Percentiles rank a stretch among this genome's conserved stretches.
Evolutionary conservation across 208 protist species (phyloP).

Genomic region (Vickermania ingenoplastis): DNA sequence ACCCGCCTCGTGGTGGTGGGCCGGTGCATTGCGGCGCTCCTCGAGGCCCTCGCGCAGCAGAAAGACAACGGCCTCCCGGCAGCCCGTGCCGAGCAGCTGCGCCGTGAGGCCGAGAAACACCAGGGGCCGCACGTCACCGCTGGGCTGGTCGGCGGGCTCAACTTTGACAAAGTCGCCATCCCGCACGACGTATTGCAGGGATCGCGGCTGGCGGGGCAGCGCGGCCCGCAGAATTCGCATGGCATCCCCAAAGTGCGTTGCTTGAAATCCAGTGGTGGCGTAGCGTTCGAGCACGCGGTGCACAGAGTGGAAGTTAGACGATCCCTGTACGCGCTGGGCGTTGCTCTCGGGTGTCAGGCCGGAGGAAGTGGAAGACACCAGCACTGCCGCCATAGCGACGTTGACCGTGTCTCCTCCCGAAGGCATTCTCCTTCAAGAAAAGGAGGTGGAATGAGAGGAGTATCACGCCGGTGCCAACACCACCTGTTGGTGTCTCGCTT

Average conservation of each 20-base stretch:
- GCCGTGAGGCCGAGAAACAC: slow-evolving; percentile 69
- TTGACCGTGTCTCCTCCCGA: not conserved
- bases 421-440: no score
- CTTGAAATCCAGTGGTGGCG: slow-evolving; percentile 62
- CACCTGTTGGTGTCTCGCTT: no score
- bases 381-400: not conserved
- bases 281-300: slow-evolving; percentile 23
- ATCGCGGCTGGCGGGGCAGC: slow-evolving; percentile 42
- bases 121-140: slow-evolving; percentile 28
- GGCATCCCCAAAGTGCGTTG: slow-evolving; percentile 53
- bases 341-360: not conserved
- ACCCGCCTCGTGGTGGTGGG: not conserved
- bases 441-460: no score
- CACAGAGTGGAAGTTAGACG: slow-evolving; percentile 20
- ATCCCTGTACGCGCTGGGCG: slow-evolving; percentile 21
- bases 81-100: slow-evolving; percentile 77
- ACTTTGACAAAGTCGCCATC: slow-evolving; percentile 50
- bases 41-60: slow-evolving; percentile 55
- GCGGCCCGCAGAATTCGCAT: slow-evolving; percentile 35
- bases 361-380: not conserved
- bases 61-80: slow-evolving; percentile 69
- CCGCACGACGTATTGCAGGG: slow-evolving; percentile 28
- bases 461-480: no score
- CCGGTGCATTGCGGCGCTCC: slow-evolving; percentile 10
- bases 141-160: slow-evolving; percentile 9